phyloP scores from a whole-genome alignment of 108 stramenopile species.

The Bacterosira constricta region DNA sequence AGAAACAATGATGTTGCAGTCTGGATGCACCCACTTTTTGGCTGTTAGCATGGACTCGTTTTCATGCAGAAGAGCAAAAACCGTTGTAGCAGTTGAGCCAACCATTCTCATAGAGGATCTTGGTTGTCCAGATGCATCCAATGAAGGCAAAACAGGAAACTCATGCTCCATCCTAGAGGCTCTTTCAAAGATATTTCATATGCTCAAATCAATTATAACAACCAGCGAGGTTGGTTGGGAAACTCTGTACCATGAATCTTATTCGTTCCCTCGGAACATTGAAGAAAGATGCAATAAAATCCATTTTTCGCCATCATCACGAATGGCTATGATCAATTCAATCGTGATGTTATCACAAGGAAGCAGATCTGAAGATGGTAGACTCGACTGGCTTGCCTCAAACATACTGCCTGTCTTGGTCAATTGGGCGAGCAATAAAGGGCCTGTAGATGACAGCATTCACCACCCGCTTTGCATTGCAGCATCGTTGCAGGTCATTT shows the following conservation, averaged over 20 bases:
- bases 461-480: conserved; percentile 33
- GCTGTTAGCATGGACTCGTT: conserved; percentile 26
- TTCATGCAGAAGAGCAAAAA: conserved; percentile 16
- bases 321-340: conserved; percentile 29
- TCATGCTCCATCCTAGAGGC: conserved; percentile 6
- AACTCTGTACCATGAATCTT: neutral
- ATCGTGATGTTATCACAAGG: conserved; percentile 23
- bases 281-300: neutral
- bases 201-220: conserved; percentile 1
- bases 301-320: conserved; percentile 13
- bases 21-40: conserved; percentile 38
- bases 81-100: neutral
- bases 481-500: conserved; percentile 27
- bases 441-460: conserved; percentile 14
- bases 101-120: conserved; percentile 9
- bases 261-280: neutral
- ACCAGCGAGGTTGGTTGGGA: neutral
- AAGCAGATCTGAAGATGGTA: conserved; percentile 14
- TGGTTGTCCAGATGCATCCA: neutral
- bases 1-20: conserved; percentile 33
- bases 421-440: neutral
- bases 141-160: neutral
- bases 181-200: conserved; percentile 5
- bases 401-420: conserved; percentile 18
- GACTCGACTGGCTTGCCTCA: conserved; percentile 22